phyloP scores from a whole-genome alignment of 495 filamentous ascomycete species.

The Aspergillus bertholletiae region DNA sequence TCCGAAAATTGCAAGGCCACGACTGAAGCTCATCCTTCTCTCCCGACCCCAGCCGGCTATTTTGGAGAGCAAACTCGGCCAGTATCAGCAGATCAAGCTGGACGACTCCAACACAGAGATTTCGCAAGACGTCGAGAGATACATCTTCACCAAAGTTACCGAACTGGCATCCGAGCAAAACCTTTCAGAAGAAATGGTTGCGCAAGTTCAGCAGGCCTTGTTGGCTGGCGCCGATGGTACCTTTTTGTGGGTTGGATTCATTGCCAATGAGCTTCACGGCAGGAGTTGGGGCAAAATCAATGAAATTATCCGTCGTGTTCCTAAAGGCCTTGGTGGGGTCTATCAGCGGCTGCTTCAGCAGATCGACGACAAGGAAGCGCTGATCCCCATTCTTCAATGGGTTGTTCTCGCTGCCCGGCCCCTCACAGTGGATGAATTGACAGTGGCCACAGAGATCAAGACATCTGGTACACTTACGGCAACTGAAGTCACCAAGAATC shows the following conservation, averaged over 20 bases:
- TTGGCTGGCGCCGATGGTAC: conserved; percentile 35
- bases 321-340: conserved; percentile 17
- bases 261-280: conserved; percentile 32
- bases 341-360: conserved; percentile 22
- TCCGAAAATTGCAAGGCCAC: conserved; percentile 4
- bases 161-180: conserved; percentile 27
- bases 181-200: conserved; percentile 8
- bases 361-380: conserved; percentile 15
- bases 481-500: conserved; percentile 7
- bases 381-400: conserved; percentile 22
- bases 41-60: conserved; percentile 30
- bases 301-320: conserved; percentile 9
- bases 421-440: conserved; percentile 20
- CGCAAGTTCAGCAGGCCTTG: conserved; percentile 25
- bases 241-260: conserved; percentile 46
- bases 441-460: conserved; percentile 12
- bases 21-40: conserved; percentile 34
- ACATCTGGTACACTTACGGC: conserved; percentile 3
- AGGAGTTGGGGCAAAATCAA: conserved; percentile 19
- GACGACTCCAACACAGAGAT: conserved; percentile 25
- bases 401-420: conserved; percentile 23
- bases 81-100: conserved; percentile 20
- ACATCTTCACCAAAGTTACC: conserved; percentile 32
- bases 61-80: conserved; percentile 21
- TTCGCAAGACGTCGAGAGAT: conserved; percentile 29